Evolutionary conservation across 371 early-diverging fungal genomes (phyloP).

Genomic region (Mortierella sp.): DNA sequence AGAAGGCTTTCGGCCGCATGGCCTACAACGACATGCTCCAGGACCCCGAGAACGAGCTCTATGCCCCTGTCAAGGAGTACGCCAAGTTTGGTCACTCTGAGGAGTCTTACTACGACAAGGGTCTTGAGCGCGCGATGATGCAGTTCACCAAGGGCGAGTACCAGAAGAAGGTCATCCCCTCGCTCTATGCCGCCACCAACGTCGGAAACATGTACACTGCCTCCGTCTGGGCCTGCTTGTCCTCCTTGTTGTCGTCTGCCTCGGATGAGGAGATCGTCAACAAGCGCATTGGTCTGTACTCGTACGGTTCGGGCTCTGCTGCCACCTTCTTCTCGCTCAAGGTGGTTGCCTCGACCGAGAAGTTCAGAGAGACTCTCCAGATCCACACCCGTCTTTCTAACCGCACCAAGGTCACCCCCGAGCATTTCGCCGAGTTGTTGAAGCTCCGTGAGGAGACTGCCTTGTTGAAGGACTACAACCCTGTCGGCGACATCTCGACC

Average conservation of each 20-base stretch:
- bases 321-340: constrained; percentile 95
- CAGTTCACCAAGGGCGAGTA: constrained; percentile 80
- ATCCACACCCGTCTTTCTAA: constrained; percentile 80
- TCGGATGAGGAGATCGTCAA: constrained; percentile 75
- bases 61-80: constrained; percentile 69
- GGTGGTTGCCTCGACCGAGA: constrained; percentile 74
- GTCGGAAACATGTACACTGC: constrained; percentile 98
- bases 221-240: constrained; percentile 93
- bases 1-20: constrained; percentile 93
- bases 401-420: constrained; percentile 84
- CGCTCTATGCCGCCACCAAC: constrained; percentile 88
- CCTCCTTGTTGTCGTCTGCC: constrained; percentile 85
- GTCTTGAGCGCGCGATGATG: constrained; percentile 93
- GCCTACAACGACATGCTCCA: constrained; percentile 89
- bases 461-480: constrained; percentile 85
- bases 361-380: constrained; percentile 75
- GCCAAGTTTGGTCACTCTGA: constrained; percentile 64
- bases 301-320: constrained; percentile 98
- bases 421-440: constrained; percentile 88
- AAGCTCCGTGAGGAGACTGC: constrained; percentile 90
- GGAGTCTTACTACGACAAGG: constrained; percentile 87
- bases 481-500: constrained; percentile 72
- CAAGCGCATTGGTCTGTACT: constrained; percentile 94
- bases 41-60: constrained; percentile 78
- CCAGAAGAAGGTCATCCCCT: constrained; percentile 84